A percentile compares a stretch with the other conserved stretches of the same genome.
phyloP scores from a whole-genome alignment of 176 grass and related monocot species.

The Phragmites australis region DNA sequence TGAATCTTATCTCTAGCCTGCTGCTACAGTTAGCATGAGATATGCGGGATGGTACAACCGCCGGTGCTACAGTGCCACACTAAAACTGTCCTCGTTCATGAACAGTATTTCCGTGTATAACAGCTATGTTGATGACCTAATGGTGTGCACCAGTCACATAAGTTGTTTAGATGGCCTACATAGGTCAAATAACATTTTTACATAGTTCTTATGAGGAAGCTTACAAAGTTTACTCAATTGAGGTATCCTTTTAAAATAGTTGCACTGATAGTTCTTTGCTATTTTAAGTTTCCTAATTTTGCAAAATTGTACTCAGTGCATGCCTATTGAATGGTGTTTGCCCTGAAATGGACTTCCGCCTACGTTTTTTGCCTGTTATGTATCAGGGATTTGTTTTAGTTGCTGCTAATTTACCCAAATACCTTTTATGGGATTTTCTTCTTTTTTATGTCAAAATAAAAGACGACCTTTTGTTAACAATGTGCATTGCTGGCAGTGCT shows the following conservation, averaged over 20 bases:
- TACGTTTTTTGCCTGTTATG: not conserved
- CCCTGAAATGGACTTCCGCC: not conserved
- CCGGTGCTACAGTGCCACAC: too few relatives aligned
- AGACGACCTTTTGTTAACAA: constrained; percentile 20
- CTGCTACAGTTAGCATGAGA: too few relatives aligned
- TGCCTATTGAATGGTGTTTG: not conserved
- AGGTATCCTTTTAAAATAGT: not conserved
- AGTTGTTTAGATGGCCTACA: not conserved
- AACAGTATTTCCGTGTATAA: too few relatives aligned
- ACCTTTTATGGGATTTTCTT: not conserved
- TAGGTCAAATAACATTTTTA: not conserved
- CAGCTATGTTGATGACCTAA: not conserved
- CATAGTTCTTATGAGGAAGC: not conserved
- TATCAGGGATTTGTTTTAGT: not conserved
- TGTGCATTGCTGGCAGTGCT: constrained; percentile 60
- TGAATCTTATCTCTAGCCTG: too few relatives aligned
- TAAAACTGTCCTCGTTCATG: too few relatives aligned
- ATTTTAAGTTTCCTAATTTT: not conserved
- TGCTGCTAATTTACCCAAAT: not conserved
- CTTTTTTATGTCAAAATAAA: not conserved
- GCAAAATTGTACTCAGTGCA: not conserved
- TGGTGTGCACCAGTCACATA: not conserved
- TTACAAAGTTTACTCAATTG: not conserved
- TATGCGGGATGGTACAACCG: too few relatives aligned
- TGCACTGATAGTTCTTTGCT: not conserved